phyloP scores from a whole-genome alignment of 2,329 filamentous ascomycete species.

The Teratosphaeria gauchensis region DNA sequence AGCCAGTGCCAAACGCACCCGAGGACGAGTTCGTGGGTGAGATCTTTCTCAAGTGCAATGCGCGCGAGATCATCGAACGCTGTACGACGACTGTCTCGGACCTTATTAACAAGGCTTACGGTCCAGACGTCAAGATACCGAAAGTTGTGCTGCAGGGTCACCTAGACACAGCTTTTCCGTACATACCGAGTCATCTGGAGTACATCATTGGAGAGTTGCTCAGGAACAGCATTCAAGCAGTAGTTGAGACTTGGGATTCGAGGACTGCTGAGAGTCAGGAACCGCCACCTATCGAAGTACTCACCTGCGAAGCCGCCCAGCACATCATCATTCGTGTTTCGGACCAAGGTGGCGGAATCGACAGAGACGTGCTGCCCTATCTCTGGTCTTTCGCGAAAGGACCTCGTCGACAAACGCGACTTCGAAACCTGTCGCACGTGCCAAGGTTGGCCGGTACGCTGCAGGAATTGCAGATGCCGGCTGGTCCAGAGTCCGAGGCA shows the following conservation, averaged over 20 bases:
- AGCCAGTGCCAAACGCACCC: constrained; percentile 44
- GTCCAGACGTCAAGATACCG: constrained; percentile 60
- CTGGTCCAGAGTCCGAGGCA: neutral
- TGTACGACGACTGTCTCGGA: constrained; percentile 69
- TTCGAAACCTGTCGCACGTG: constrained; percentile 79
- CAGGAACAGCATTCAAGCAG: constrained; percentile 87
- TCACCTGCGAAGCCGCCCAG: constrained; percentile 86
- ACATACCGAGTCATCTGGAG: constrained; percentile 90
- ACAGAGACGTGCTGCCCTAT: constrained; percentile 72
- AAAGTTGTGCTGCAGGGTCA: constrained; percentile 78
- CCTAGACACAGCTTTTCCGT: constrained; percentile 82
- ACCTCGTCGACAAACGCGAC: constrained; percentile 62
- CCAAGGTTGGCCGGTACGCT: constrained; percentile 88
- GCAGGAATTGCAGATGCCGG: constrained; percentile 46
- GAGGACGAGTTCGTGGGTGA: constrained; percentile 84
- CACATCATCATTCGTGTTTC: constrained; percentile 95
- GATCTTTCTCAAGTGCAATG: constrained; percentile 87
- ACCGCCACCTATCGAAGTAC: constrained; percentile 81
- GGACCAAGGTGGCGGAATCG: constrained; percentile 87
- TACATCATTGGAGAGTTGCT: constrained; percentile 95
- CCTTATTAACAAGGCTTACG: constrained; percentile 66
- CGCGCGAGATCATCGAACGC: constrained; percentile 75
- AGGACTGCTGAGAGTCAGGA: neutral
- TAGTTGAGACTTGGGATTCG: constrained; percentile 58
- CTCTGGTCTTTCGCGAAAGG: constrained; percentile 97